phyloP scores from a whole-genome alignment of 1,284 basidiomycete genomes.

The Erythrobasidium hasegawianum region DNA sequence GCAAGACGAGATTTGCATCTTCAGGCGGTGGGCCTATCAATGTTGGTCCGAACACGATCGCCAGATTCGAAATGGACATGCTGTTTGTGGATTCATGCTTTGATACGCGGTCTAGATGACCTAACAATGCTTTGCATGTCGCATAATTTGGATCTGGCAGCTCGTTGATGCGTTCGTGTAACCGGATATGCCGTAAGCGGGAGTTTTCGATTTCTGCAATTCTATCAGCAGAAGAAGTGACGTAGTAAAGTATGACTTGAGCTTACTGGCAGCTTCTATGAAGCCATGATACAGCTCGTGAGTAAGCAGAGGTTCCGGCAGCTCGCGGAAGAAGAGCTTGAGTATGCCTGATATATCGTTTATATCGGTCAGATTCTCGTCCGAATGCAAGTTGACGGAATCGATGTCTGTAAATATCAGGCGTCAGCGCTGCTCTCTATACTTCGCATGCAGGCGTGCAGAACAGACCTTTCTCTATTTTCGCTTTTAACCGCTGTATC shows the following conservation, averaged over 20 bases:
- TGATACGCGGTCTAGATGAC: constrained; percentile 82
- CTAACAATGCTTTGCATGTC: constrained; percentile 92
- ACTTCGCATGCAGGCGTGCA: not conserved
- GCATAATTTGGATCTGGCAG: constrained; percentile 97
- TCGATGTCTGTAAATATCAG: constrained; percentile 63
- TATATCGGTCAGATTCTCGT: constrained; percentile 89
- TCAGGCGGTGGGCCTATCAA: constrained; percentile 65
- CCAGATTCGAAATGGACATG: constrained; percentile 90
- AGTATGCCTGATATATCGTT: constrained; percentile 90
- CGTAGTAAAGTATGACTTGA: constrained; percentile 11
- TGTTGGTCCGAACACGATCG: constrained; percentile 96
- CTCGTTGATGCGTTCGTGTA: constrained; percentile 96
- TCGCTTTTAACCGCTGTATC: constrained; percentile 75
- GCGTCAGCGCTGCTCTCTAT: not conserved
- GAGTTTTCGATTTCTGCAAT: constrained; percentile 82
- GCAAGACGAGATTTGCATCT: constrained; percentile 49
- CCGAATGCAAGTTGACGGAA: constrained; percentile 73
- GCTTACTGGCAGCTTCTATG: constrained; percentile 89
- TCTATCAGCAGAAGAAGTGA: too few relatives aligned
- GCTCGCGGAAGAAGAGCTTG: constrained; percentile 93
- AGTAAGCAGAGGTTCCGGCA: constrained; percentile 91
- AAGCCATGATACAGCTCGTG: constrained; percentile 80
- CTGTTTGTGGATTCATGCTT: constrained; percentile 70
- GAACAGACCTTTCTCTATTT: constrained; percentile 75
- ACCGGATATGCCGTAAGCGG: constrained; percentile 82